phyloP scores from a whole-genome alignment of 73 alveolate species.

The Chromera velia region DNA sequence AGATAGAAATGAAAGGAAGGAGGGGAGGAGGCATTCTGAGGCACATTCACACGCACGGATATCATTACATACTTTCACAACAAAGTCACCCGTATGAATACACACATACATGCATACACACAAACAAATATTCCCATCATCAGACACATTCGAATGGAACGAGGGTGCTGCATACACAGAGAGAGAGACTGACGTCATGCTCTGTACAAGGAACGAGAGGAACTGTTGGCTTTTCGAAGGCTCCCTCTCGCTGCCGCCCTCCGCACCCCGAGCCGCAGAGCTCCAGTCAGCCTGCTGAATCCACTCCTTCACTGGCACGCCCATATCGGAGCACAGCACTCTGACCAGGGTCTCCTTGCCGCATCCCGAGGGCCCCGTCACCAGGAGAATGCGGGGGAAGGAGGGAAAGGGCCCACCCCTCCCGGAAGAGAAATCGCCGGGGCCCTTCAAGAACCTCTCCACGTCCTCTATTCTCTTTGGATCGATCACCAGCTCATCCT shows the following conservation, averaged over 20 bases:
- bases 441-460: too few relatives aligned
- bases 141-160: neutral
- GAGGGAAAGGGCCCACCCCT: neutral
- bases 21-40: too few relatives aligned
- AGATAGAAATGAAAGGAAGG: too few relatives aligned
- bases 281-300: neutral
- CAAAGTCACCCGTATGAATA: too few relatives aligned
- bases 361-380: neutral
- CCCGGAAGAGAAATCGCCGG: too few relatives aligned
- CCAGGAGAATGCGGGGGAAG: neutral
- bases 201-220: neutral
- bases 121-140: neutral
- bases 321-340: neutral
- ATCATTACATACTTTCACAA: too few relatives aligned
- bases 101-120: neutral
- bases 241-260: neutral
- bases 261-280: neutral
- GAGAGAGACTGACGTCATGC: neutral
- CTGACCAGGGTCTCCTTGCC: neutral
- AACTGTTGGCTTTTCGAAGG: neutral
- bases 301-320: neutral
- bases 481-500: too few relatives aligned
- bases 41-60: too few relatives aligned
- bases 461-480: neutral
- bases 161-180: too few relatives aligned